These are phyloP conservation scores for Trichosporon sp. DNA, from an alignment of 1,284 basidiomycete genomes.

Conservation along the genomic window DNA sequence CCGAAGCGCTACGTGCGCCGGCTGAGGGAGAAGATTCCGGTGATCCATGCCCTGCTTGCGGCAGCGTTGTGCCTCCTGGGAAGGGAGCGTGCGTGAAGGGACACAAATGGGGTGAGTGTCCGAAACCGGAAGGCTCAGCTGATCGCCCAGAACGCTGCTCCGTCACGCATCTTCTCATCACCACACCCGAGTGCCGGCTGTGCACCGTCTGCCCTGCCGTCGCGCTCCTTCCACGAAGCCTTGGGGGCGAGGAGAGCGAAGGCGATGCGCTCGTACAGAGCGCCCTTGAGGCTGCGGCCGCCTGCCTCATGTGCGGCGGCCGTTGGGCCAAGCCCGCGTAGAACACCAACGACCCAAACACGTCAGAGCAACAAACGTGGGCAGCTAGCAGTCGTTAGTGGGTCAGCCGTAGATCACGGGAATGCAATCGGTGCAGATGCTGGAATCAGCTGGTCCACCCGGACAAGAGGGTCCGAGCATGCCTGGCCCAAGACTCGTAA, in stretches of 20 bases:
- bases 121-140: background rate
- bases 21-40: background rate
- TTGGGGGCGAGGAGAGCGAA: background rate
- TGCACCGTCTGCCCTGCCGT: slow-evolving; percentile 49
- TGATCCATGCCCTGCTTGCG: slow-evolving; percentile 30
- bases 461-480: background rate
- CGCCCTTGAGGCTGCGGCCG: slow-evolving; percentile 39
- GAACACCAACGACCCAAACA: background rate
- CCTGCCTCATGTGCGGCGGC: slow-evolving; percentile 48
- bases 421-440: background rate
- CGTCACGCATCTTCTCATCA: slow-evolving; percentile 45
- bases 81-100: slow-evolving; percentile 36
- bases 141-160: slow-evolving; percentile 40
- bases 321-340: slow-evolving; percentile 45
- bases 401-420: background rate
- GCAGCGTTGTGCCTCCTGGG: slow-evolving; percentile 21
- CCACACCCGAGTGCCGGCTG: slow-evolving; percentile 43
- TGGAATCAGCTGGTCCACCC: background rate
- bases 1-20: background rate
- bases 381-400: background rate
- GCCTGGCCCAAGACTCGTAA: background rate
- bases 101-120: slow-evolving; percentile 48
- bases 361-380: background rate
- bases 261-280: slow-evolving; percentile 35
- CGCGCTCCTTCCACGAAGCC: slow-evolving; percentile 37